These are phyloP conservation scores for Isatis tinctoria DNA, from an alignment of 345 rosid genomes.

Conservation along the genomic window DNA sequence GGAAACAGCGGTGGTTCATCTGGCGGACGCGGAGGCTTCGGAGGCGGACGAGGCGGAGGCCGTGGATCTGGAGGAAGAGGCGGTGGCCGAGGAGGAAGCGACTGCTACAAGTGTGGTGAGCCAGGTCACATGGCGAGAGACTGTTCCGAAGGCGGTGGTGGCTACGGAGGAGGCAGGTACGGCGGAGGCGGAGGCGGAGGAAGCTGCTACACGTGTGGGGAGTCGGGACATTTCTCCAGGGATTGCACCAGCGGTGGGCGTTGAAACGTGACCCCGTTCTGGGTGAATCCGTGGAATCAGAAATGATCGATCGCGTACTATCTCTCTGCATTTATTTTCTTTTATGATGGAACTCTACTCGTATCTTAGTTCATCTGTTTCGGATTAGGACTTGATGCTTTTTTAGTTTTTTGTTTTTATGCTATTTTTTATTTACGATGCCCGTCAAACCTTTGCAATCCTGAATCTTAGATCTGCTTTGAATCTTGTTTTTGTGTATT, in stretches of 20 bases:
- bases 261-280: neutral
- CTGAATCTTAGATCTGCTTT: neutral
- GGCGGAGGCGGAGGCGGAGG: slow-evolving; percentile 13
- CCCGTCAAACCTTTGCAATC: neutral
- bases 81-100: slow-evolving; percentile 25
- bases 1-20: slow-evolving; percentile 23
- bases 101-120: slow-evolving; percentile 29
- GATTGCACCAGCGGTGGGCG: slow-evolving; percentile 69
- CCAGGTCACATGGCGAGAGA: slow-evolving; percentile 28
- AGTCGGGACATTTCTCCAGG: slow-evolving; percentile 76
- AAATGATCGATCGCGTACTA: neutral
- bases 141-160: slow-evolving; percentile 20
- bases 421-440: neutral
- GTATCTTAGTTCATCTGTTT: neutral
- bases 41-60: slow-evolving; percentile 24
- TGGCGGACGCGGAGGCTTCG: slow-evolving; percentile 26
- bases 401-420: neutral
- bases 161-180: neutral
- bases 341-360: neutral
- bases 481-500: too few relatives aligned
- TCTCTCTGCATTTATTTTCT: neutral
- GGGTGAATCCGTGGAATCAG: neutral
- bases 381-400: slow-evolving; percentile 7
- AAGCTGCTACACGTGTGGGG: slow-evolving; percentile 26
- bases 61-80: slow-evolving; percentile 17